Percentiles rank a stretch among this genome's conserved stretches.
Evolutionary conservation across 176 grass and related monocot genomes (phyloP).

Genomic region (Puya raimondii): DNA sequence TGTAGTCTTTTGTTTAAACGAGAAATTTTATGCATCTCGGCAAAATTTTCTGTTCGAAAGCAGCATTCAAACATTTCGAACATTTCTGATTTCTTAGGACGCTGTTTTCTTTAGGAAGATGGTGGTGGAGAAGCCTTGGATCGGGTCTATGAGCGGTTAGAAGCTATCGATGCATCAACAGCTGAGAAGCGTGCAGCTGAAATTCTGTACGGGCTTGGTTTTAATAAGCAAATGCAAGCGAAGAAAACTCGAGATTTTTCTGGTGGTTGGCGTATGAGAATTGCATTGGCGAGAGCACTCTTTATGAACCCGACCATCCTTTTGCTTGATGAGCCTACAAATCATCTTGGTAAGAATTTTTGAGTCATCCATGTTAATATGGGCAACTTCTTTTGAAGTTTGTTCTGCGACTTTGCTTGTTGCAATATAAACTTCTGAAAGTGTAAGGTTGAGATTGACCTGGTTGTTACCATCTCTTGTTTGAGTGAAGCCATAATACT

Average conservation of each 20-base stretch:
- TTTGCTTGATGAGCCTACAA: conserved; percentile 28
- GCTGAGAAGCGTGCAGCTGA: conserved; percentile 27
- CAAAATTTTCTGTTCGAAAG: neutral
- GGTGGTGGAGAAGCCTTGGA: conserved; percentile 23
- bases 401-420: no score
- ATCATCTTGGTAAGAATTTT: conserved; percentile 23
- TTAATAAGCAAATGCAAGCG: conserved; percentile 25
- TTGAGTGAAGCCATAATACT: no score
- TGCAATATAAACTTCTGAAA: no score
- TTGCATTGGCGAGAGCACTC: conserved; percentile 23
- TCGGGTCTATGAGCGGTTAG: conserved; percentile 21
- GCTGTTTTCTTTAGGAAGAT: conserved; percentile 1
- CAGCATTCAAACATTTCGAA: neutral
- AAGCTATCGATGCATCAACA: conserved; percentile 17
- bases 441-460: no score
- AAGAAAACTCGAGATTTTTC: conserved; percentile 22
- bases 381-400: no score
- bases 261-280: conserved; percentile 26
- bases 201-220: conserved; percentile 25
- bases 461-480: no score
- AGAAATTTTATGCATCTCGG: no score
- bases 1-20: neutral
- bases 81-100: no score
- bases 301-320: conserved; percentile 31
- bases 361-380: neutral